Conservation (phyloP, 2,329 filamentous ascomycete genomes). For the Neofusicoccum ribis region DNA sequence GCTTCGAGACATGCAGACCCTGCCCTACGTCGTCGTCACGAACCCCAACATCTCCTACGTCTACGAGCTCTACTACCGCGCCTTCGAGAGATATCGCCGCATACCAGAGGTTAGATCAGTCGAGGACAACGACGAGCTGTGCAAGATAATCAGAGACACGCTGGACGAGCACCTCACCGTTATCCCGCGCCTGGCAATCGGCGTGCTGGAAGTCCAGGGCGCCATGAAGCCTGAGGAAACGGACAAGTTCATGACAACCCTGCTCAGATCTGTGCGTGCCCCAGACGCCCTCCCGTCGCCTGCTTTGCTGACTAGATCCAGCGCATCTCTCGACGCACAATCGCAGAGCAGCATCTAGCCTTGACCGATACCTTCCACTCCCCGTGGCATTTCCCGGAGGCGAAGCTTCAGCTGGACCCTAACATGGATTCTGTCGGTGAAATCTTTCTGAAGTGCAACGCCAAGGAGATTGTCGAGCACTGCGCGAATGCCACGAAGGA, state of each 20-base stretch:
- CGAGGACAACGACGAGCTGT: constrained; percentile 87
- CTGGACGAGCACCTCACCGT: constrained; percentile 87
- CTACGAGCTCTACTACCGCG: constrained; percentile 93
- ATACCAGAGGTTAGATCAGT: constrained; percentile 80
- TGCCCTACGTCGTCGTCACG: constrained; percentile 94
- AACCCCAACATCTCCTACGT: constrained; percentile 92
- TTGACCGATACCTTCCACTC: constrained; percentile 92
- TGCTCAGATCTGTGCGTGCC: constrained; percentile 71
- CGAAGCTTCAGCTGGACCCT: constrained; percentile 60
- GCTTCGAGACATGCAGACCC: constrained; percentile 92
- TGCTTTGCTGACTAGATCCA: constrained; percentile 36
- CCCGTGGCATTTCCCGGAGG: constrained; percentile 82
- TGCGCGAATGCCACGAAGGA: constrained; percentile 76
- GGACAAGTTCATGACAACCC: constrained; percentile 93
- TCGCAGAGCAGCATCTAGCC: constrained; percentile 94
- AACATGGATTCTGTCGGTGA: constrained; percentile 88
- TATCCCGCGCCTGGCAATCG: constrained; percentile 92
- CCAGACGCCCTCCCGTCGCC: background rate
- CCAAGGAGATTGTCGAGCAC: constrained; percentile 81
- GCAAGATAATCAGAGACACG: constrained; percentile 74
- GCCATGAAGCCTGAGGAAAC: constrained; percentile 78
- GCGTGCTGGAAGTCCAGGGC: constrained; percentile 84
- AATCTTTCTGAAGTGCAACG: constrained; percentile 90
- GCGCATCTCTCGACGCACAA: constrained; percentile 93
- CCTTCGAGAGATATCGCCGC: constrained; percentile 88